Conservation (phyloP, 257 asterid species). For the Ilex asprella region DNA sequence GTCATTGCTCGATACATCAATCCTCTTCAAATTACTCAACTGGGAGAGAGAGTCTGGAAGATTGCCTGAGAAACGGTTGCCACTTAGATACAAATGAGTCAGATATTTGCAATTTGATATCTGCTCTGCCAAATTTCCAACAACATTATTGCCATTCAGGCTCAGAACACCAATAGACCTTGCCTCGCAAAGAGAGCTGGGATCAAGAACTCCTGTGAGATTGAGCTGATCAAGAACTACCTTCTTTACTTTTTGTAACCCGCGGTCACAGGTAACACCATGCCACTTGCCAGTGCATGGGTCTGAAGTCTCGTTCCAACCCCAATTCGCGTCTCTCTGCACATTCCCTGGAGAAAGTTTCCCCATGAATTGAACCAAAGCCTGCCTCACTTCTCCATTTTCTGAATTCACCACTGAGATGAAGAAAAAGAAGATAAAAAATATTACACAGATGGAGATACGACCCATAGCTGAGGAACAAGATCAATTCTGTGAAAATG, state of each 20-base stretch:
- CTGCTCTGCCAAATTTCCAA: constrained; percentile 40
- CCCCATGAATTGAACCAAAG: constrained; percentile 49
- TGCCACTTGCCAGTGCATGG: constrained; percentile 55
- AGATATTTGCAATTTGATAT: constrained; percentile 43
- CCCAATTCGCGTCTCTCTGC: constrained; percentile 28
- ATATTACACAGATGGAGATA: not conserved
- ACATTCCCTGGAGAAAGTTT: constrained; percentile 30
- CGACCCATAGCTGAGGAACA: constrained; percentile 5
- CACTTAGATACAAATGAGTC: constrained; percentile 46
- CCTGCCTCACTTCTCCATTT: constrained; percentile 31
- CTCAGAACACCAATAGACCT: constrained; percentile 42
- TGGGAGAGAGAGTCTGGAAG: constrained; percentile 45
- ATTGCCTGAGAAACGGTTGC: constrained; percentile 41
- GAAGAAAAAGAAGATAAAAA: constrained; percentile 13
- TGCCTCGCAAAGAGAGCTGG: constrained; percentile 36
- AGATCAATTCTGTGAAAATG: not conserved
- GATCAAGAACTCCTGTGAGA: constrained; percentile 49
- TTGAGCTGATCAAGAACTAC: constrained; percentile 39
- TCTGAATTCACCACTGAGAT: constrained; percentile 34
- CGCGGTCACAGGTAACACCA: constrained; percentile 42
- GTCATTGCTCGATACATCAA: constrained; percentile 38
- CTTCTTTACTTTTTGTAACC: constrained; percentile 28
- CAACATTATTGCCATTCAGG: constrained; percentile 38
- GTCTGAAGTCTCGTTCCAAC: constrained; percentile 64
- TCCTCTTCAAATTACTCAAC: constrained; percentile 41